Percentiles rank a stretch among this genome's conserved stretches.
phyloP scores from a whole-genome alignment of 495 filamentous ascomycete genomes.

The Immersiella caudata region DNA sequence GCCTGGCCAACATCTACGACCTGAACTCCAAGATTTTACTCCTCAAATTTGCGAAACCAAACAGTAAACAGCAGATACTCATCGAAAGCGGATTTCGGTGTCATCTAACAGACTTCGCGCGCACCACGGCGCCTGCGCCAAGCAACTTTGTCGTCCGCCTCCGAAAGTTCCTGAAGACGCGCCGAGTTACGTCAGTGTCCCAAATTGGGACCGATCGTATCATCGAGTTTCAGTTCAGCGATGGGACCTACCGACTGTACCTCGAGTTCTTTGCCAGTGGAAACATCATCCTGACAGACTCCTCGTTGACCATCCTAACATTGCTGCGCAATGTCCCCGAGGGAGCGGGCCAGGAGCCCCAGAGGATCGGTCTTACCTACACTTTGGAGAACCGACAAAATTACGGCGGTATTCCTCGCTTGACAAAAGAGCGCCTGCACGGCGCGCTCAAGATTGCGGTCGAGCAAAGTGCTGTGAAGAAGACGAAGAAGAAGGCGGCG shows the following conservation, averaged over 20 bases:
- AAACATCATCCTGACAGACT: slow-evolving; percentile 89
- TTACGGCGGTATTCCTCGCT: slow-evolving; percentile 67
- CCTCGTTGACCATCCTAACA: slow-evolving; percentile 73
- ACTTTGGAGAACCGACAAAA: slow-evolving; percentile 82
- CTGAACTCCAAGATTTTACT: slow-evolving; percentile 93
- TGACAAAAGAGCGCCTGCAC: slow-evolving; percentile 72
- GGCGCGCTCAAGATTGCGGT: slow-evolving; percentile 68
- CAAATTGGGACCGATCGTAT: slow-evolving; percentile 94
- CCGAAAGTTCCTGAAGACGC: slow-evolving; percentile 84
- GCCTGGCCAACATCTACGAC: slow-evolving; percentile 93
- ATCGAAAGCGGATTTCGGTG: slow-evolving; percentile 96
- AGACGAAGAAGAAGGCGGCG: slow-evolving; percentile 71
- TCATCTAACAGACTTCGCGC: slow-evolving; percentile 86
- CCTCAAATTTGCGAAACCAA: slow-evolving; percentile 86
- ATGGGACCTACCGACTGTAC: slow-evolving; percentile 83
- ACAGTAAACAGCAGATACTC: slow-evolving; percentile 81
- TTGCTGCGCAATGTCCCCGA: slow-evolving; percentile 77
- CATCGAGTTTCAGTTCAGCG: slow-evolving; percentile 88
- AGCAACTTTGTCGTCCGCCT: slow-evolving; percentile 80
- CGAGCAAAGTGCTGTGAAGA: slow-evolving; percentile 57
- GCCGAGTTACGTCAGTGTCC: slow-evolving; percentile 75
- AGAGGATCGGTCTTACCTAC: slow-evolving; percentile 77
- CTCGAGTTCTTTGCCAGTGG: slow-evolving; percentile 93
- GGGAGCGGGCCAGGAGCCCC: slow-evolving; percentile 72
- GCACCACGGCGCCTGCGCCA: slow-evolving; percentile 79